Conservation (phyloP, 2,329 filamentous ascomycete species). For the Tothia fuscella region DNA sequence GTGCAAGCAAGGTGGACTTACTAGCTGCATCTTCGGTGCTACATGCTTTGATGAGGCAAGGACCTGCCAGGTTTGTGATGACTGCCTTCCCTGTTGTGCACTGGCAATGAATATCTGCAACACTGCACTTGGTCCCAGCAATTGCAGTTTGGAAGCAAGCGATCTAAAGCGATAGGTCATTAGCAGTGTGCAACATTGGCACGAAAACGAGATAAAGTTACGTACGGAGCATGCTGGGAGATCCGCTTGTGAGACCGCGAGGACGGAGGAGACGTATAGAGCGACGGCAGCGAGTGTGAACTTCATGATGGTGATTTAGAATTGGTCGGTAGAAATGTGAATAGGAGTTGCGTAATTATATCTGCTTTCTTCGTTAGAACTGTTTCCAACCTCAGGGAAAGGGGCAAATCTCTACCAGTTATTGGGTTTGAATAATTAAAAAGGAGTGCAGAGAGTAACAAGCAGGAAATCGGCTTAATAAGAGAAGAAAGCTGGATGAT, state of each 20-base stretch:
- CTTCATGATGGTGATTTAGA: constrained; percentile 4
- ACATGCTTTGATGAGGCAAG: constrained; percentile 29
- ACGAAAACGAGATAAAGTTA: neutral
- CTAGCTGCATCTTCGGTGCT: constrained; percentile 24
- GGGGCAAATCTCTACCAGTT: no score
- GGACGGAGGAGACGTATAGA: constrained; percentile 2
- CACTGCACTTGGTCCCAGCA: constrained; percentile 33
- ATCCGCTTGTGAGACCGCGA: neutral
- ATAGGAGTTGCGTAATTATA: no score
- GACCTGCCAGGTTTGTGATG: constrained; percentile 28
- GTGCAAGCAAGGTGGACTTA: constrained; percentile 19
- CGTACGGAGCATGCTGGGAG: constrained; percentile 10
- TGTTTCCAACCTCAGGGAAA: no score
- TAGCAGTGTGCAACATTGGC: neutral
- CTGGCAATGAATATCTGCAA: constrained; percentile 39
- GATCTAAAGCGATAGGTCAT: constrained; percentile 21
- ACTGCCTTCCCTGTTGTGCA: constrained; percentile 32
- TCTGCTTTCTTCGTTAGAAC: no score
- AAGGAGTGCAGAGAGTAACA: no score
- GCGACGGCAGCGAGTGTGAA: constrained; percentile 4
- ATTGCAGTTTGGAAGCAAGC: constrained; percentile 38
- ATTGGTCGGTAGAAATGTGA: no score
- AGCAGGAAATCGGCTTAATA: no score
- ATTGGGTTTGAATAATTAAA: no score
- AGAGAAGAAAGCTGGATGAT: no score